phyloP scores from a whole-genome alignment of 805 yeast genomes.

The Spathaspora passalidarum region DNA sequence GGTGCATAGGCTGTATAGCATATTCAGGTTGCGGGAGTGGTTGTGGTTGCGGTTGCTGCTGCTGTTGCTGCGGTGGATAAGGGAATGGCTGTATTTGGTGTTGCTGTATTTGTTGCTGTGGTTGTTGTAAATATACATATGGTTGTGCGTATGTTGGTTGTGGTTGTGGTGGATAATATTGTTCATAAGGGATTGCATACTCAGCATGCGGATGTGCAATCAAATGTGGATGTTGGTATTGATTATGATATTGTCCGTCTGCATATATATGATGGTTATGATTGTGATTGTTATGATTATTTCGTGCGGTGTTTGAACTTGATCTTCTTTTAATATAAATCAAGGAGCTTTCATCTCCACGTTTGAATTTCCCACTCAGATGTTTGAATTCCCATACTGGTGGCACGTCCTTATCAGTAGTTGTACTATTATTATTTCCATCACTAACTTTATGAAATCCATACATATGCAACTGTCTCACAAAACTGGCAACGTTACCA shows the following conservation, averaged over 20 bases:
- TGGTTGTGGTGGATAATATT: slow-evolving; percentile 2
- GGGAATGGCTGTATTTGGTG: slow-evolving; percentile 1
- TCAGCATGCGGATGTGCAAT: not conserved
- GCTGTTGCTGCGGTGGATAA: not conserved
- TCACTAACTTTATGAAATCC: slow-evolving; percentile 85
- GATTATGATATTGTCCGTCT: slow-evolving; percentile 9
- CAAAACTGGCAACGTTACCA: slow-evolving; percentile 90
- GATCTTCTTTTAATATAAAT: slow-evolving; percentile 49
- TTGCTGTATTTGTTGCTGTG: slow-evolving; percentile 3
- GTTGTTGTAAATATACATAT: not conserved
- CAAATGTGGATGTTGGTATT: slow-evolving; percentile 3
- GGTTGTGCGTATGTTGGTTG: slow-evolving; percentile 1
- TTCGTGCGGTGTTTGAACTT: slow-evolving; percentile 26
- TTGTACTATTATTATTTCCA: slow-evolving; percentile 17
- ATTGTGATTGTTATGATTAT: slow-evolving; percentile 7
- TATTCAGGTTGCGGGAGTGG: slow-evolving; percentile 2
- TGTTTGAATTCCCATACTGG: slow-evolving; percentile 59
- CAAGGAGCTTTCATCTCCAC: slow-evolving; percentile 44
- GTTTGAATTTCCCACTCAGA: slow-evolving; percentile 46
- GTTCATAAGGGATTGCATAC: slow-evolving; percentile 3
- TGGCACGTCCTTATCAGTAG: slow-evolving; percentile 16
- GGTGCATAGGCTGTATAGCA: not conserved
- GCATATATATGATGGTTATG: slow-evolving; percentile 1
- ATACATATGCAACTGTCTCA: slow-evolving; percentile 92
- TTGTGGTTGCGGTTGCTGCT: slow-evolving; percentile 3